Base-by-base conservation (phyloP, 805 yeast species). In the Yarrowia hollandica region DNA sequence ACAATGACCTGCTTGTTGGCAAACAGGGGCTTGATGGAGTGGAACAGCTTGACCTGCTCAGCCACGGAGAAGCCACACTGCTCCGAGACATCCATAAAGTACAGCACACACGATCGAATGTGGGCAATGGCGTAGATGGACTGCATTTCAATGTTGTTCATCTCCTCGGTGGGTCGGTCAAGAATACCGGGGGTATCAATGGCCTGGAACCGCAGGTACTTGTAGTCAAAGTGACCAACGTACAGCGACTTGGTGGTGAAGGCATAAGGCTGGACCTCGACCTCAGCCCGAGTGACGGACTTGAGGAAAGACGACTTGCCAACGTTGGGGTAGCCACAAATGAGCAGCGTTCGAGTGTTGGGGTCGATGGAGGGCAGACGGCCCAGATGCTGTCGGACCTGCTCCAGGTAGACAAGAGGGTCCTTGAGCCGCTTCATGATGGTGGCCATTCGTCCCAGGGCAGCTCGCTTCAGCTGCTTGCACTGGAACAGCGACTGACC, bases 131-230 rank as follows among this genome's bases (percentile, higher is more conserved):
- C 99, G 70, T 94, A 94, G 70, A 94, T 94, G 54, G 96, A 88
- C 78, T 94, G 99, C 99, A 94, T 94, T 79, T 94, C 99, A 74
- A 94, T 94, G 76, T 94, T 94, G 79, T 94, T 94, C 99, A 94
- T 94, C 73, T 94, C 99, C 75, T 94, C 99, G 42, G 97, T 90
- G 62, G 99, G 99, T 74, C 98, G 85, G 75, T 94, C 99, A 72
- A 94, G 79, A 69, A 94, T 91, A 79, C 99, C 99, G 30, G 99
- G 99, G 34, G 99, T 94, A 75, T 94, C 99, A 71, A 94, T 94
- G 60, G 98, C 99, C 79, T 94, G 99, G 79, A 94, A 94, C 70
- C 99, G 82, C 70, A 94, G 79, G 74, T 94, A 95, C 77, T 94
- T 94, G 79, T 94, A 94, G 77, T 94, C 99, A 72, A 94, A 94